Percentiles rank a stretch among this genome's conserved stretches.
Conservation (phyloP, 2,329 filamentous ascomycete species). For the Blastomyces percursus region DNA sequence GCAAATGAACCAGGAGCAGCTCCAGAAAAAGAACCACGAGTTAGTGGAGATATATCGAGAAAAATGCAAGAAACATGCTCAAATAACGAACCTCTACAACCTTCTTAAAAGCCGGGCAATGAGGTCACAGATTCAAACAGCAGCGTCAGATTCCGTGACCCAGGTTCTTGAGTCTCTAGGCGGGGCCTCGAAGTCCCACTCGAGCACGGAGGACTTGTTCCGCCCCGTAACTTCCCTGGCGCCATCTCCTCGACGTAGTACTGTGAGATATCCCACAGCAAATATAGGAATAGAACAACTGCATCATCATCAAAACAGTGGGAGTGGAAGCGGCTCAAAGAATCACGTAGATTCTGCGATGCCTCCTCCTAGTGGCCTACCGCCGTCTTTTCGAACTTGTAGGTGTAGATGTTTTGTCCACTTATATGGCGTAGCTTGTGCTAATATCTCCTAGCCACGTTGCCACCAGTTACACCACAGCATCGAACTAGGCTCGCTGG, state of each 20-base stretch:
- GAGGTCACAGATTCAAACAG: slow-evolving; percentile 43
- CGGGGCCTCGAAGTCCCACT: slow-evolving; percentile 13
- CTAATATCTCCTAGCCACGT: slow-evolving; percentile 10
- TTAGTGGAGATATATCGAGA: slow-evolving; percentile 55
- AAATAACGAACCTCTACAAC: slow-evolving; percentile 54
- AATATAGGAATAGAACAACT: slow-evolving; percentile 27
- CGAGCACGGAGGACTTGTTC: slow-evolving; percentile 11
- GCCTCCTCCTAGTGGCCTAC: slow-evolving; percentile 21
- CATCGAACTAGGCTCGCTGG: slow-evolving; percentile 14
- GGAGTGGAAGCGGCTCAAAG: slow-evolving; percentile 27
- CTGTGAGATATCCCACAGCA: slow-evolving; percentile 16
- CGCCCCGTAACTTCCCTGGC: slow-evolving; percentile 15
- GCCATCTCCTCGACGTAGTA: slow-evolving; percentile 17
- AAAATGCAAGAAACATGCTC: slow-evolving; percentile 57
- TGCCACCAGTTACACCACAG: slow-evolving; percentile 10
- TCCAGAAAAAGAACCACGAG: slow-evolving; percentile 63
- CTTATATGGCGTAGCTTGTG: neutral
- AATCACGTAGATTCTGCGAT: slow-evolving; percentile 20
- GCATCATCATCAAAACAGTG: slow-evolving; percentile 32
- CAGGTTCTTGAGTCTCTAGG: slow-evolving; percentile 34
- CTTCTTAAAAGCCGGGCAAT: slow-evolving; percentile 46
- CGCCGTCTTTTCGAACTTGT: slow-evolving; percentile 18
- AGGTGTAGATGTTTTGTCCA: slow-evolving; percentile 7
- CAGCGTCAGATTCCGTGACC: slow-evolving; percentile 44
- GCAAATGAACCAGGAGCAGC: slow-evolving; percentile 49